Evolutionary conservation across 2,329 filamentous ascomycete species (phyloP).

Genomic region (Gliomastix tumulicola): DNA sequence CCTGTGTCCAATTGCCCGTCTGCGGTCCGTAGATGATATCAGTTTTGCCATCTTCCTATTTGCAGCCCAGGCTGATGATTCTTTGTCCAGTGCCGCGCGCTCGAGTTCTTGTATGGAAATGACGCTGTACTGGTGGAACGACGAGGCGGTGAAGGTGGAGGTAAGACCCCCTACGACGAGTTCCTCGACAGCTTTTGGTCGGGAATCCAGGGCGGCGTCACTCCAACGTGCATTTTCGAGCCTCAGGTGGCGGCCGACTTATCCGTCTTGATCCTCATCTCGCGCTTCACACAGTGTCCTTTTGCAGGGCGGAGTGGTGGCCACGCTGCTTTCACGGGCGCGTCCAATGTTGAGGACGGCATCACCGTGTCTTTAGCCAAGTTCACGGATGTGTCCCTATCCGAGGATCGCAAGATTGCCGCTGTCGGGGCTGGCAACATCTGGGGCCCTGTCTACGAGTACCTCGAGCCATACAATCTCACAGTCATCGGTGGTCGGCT

Average conservation of each 20-base stretch:
- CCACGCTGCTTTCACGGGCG: conserved; percentile 31
- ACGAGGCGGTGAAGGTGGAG: too few relatives aligned
- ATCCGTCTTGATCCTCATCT: conserved; percentile 6
- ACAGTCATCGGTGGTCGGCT: conserved; percentile 30
- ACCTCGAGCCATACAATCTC: conserved; percentile 20
- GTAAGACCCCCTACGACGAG: too few relatives aligned
- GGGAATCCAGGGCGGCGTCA: conserved; percentile 29
- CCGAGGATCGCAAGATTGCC: conserved; percentile 18
- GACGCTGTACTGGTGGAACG: neutral
- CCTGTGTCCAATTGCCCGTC: too few relatives aligned
- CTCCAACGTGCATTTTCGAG: conserved; percentile 6
- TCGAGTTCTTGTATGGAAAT: neutral
- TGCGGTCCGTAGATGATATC: too few relatives aligned
- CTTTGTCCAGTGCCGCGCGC: neutral
- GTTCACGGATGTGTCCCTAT: conserved; percentile 22
- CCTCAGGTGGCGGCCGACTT: conserved; percentile 8
- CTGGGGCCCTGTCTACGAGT: conserved; percentile 29
- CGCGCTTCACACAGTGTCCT: conserved; percentile 3
- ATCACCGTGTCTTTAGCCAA: conserved; percentile 26
- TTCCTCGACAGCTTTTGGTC: conserved; percentile 4
- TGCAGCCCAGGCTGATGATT: too few relatives aligned
- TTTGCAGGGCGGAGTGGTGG: conserved; percentile 39
- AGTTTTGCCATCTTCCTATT: too few relatives aligned
- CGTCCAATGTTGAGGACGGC: conserved; percentile 25
- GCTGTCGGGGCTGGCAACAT: conserved; percentile 26